Evolutionary conservation across 1,139 yeast genomes (phyloP), one percentile per base, ranked within the genome.

Genomic region (Taphrina deformans): DNA sequence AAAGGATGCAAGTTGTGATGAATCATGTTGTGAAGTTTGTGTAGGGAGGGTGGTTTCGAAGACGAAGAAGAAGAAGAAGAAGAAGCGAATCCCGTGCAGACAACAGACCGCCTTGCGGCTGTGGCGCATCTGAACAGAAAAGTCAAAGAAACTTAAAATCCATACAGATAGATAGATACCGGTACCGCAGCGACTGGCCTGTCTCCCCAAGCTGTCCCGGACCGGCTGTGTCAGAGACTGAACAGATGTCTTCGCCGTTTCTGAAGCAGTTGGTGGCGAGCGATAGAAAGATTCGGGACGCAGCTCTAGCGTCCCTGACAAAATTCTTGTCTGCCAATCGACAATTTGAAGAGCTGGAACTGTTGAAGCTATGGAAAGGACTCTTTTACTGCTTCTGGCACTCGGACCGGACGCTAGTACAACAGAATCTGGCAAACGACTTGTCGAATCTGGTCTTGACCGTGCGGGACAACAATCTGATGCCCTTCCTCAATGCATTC

Each of bases 281-380:
- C 72, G 88, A 87, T 71, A 83, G 89, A 67, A 82, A 82, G 14
- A 84, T 87, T 1, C 81, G 98, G 75, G 92, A 87, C 62, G 83
- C 84, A 52, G 96, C 97, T 0, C 78, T 91, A 51, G 85, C 84
- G 56, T 82, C 92, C 0, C 79, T 91, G 69, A 81, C 81, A 69
- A 82, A 81, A 69, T 89, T 83, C 73, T 78, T 92, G 53, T 74
- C 81, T 5, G 74, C 79, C 14, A 74, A 75, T 53, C 78, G 75
- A 60, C 72, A 74, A 16, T 72, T 83, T 24, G 79, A 82, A 26
- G 77, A 79, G 55, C 68, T 80, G 21, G 96, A 92, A 68, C 80
- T 85, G 71, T 88, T 88, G 71, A 91, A 92, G 75, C 79, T 93
- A 67, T 93, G 98, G 97, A 90, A 89, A 76, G 99, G 98, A 9